phyloP scores from a whole-genome alignment of 2,329 filamentous ascomycete species.

The Cytospora paraplurivora region DNA sequence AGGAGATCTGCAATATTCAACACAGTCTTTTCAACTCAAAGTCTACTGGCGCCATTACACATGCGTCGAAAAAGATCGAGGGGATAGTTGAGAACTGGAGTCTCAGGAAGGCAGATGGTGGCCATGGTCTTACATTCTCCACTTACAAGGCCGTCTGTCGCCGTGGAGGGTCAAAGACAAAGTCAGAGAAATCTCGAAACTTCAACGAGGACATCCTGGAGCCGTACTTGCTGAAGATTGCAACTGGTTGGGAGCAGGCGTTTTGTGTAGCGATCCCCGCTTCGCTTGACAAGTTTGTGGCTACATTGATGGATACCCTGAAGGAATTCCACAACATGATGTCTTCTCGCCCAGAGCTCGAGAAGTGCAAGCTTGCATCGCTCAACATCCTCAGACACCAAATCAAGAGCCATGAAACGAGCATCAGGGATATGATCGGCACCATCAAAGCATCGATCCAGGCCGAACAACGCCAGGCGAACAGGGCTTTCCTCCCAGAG shows the following conservation, averaged over 20 bases:
- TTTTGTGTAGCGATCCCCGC: conserved; percentile 7
- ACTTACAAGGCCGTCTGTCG: conserved; percentile 17
- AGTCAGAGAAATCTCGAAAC: not conserved
- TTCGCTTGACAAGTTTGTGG: not conserved
- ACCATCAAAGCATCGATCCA: conserved; percentile 1
- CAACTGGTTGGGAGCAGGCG: conserved; percentile 4
- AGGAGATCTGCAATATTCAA: not conserved
- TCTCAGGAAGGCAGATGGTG: not conserved
- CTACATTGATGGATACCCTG: not conserved
- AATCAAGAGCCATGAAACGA: not conserved
- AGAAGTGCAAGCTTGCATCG: not conserved
- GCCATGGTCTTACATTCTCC: not conserved
- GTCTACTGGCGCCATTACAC: not conserved
- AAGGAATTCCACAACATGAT: conserved; percentile 10
- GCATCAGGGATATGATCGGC: not conserved
- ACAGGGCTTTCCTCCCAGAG: not conserved
- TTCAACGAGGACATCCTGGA: conserved; percentile 25
- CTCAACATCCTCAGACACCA: conserved; percentile 2
- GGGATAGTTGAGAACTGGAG: not conserved
- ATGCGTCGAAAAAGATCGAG: not conserved
- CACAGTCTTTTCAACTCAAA: not conserved
- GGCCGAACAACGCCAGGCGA: conserved; percentile 11
- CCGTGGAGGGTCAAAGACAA: not conserved
- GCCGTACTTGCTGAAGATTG: conserved; percentile 15
- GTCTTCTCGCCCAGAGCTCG: conserved; percentile 7